Evolutionary conservation across 2,329 filamentous ascomycete species (phyloP), one percentile per base, ranked within the genome.

Genomic region (Volutella citrinella): DNA sequence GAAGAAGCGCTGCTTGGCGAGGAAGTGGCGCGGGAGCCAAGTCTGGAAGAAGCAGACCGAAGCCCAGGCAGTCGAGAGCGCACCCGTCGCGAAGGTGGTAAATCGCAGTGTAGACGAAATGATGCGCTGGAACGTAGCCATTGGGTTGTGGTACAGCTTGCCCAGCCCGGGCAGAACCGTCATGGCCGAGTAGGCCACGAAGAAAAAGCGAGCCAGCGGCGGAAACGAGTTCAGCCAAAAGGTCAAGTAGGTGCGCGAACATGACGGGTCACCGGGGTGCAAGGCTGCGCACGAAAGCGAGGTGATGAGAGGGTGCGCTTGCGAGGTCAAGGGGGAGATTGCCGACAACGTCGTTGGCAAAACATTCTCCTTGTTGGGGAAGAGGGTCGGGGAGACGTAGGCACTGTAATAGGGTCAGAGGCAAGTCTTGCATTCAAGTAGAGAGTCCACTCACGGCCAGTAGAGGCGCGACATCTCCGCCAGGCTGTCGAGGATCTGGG

Each of bases 211-310:
- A 7, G 84, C 80, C 18, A 95, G 68, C 2, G 76, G 71, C 0
- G 90, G 89, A 60, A 95, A 93, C 3, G 87, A 83, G 35, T 79
- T 77, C 38, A 95, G 78, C 77, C 87, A 91, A 64, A 93, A 94
- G 41, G 87, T 86, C 27, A 96, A 67, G 58, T 90, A 94, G 4
- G 87, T 94, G 19, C 87, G 85, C 22, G 84, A 75, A 61, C 91
- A 98, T 13, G 87, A 95, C 2, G 91, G 90, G 52, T 95, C 87
- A 13, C 78, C 72, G 0, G 91, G 90, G 57, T 98, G 91, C 4
- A 97, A 78, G 3, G 91, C 75, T 2, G 91, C 91, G 64, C 93
- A 98, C 26, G 88, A 91, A 14, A 96, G 78, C 17, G 82, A 84
- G 9, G 78, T 82, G 58, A 95, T 91, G 25, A 88, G 80, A 3